These are phyloP conservation scores for Leccinum obscurum DNA, from an alignment of 768 basidiomycete genomes.

Conservation along the genomic window DNA sequence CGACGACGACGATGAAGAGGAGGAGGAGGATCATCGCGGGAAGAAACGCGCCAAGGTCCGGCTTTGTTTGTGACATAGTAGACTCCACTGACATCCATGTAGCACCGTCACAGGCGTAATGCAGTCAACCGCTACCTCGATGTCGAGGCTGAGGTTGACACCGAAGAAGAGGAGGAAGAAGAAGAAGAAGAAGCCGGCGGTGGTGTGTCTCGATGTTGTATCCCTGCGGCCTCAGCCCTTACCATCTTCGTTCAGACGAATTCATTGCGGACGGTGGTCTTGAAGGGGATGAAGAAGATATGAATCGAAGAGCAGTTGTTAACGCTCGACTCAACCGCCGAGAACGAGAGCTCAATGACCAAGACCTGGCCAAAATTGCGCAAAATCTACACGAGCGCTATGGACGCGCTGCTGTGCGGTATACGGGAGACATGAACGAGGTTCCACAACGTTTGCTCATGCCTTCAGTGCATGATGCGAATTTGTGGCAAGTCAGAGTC, in stretches of 20 bases:
- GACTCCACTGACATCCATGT: constrained; percentile 9
- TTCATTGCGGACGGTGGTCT: constrained; percentile 64
- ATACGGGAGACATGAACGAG: constrained; percentile 90
- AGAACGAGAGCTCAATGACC: constrained; percentile 71
- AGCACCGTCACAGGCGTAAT: constrained; percentile 68
- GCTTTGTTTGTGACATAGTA: constrained; percentile 14
- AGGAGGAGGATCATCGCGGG: constrained; percentile 42
- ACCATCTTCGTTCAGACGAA: constrained; percentile 45
- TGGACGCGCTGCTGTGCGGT: constrained; percentile 64
- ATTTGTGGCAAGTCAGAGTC: constrained; percentile 92
- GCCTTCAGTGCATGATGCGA: constrained; percentile 96
- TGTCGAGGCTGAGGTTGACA: constrained; percentile 94
- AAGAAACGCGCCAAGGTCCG: constrained; percentile 64
- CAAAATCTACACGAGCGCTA: constrained; percentile 80
- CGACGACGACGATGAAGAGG: constrained; percentile 51
- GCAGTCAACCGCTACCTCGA: constrained; percentile 85
- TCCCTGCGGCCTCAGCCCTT: constrained; percentile 5
- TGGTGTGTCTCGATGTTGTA: constrained; percentile 34
- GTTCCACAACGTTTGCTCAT: constrained; percentile 92
- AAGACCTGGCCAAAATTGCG: constrained; percentile 83
- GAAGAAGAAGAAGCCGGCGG: constrained; percentile 75
- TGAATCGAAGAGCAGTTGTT: constrained; percentile 48
- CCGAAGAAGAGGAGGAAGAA: constrained; percentile 95
- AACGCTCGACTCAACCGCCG: constrained; percentile 73
- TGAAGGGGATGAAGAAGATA: constrained; percentile 67